Evolutionary conservation across 495 filamentous ascomycete genomes (phyloP).

Genomic region (Lineolata rhizophorae): DNA sequence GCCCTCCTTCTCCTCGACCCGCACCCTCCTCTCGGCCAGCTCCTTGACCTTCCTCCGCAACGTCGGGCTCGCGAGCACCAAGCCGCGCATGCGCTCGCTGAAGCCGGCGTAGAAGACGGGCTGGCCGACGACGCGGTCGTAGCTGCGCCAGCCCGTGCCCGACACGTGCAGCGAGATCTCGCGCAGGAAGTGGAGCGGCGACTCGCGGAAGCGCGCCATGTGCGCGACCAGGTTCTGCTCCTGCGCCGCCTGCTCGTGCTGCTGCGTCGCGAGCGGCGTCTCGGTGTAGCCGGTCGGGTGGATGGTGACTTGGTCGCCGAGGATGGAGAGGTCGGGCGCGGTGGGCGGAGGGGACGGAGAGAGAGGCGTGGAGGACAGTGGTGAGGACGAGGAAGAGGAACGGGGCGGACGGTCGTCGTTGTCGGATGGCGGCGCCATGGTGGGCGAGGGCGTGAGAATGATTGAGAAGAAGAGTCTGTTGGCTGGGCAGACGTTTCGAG

Average conservation of each 20-base stretch:
- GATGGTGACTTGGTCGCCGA: conserved; percentile 57
- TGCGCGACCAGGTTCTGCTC: conserved; percentile 60
- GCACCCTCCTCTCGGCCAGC: conserved; percentile 49
- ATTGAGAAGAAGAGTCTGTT: too few relatives aligned
- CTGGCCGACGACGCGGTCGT: conserved; percentile 76
- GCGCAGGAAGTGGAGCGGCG: conserved; percentile 61
- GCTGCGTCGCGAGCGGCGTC: conserved; percentile 1
- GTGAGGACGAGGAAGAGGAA: too few relatives aligned
- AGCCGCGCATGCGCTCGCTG: conserved; percentile 63
- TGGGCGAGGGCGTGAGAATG: too few relatives aligned
- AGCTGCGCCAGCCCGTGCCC: conserved; percentile 81
- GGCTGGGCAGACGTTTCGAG: too few relatives aligned
- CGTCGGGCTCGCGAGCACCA: conserved; percentile 51
- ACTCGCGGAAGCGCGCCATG: conserved; percentile 58
- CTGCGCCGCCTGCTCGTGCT: neutral
- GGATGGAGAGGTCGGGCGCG: conserved; percentile 65
- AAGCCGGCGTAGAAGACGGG: conserved; percentile 87
- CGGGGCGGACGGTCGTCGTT: too few relatives aligned
- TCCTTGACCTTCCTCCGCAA: conserved; percentile 52
- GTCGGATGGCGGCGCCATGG: too few relatives aligned
- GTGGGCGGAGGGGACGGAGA: conserved; percentile 16
- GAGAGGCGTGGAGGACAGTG: too few relatives aligned
- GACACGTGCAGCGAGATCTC: conserved; percentile 81
- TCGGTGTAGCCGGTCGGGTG: conserved; percentile 56
- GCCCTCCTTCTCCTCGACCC: conserved; percentile 53